phyloP scores from a whole-genome alignment of 2,329 filamentous ascomycete genomes.

The Arthrinium puccinioides region DNA sequence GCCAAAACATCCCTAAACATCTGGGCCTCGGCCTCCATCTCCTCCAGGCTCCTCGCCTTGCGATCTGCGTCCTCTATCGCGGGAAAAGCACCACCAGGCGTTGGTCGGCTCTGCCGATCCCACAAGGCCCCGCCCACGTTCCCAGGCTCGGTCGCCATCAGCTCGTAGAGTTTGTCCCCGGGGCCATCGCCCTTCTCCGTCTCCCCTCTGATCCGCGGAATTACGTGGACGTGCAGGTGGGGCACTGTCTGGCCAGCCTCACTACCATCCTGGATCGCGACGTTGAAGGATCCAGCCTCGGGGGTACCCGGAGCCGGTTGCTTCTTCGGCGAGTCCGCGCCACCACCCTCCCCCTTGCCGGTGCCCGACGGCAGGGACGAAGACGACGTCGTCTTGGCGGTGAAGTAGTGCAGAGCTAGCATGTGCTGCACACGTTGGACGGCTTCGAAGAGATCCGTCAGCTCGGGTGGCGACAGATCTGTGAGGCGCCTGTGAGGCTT shows the following conservation, averaged over 20 bases:
- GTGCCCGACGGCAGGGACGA: conserved; percentile 1
- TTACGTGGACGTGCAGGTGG: conserved; percentile 78
- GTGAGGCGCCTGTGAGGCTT: conserved; percentile 63
- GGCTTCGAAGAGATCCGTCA: conserved; percentile 76
- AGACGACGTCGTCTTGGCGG: conserved; percentile 1
- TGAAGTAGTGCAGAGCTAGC: conserved; percentile 53
- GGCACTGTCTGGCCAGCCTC: conserved; percentile 91
- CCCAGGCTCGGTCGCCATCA: conserved; percentile 77
- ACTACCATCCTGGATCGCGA: conserved; percentile 88
- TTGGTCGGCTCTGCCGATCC: conserved; percentile 40
- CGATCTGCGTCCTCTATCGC: conserved; percentile 65
- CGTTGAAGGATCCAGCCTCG: conserved; percentile 71
- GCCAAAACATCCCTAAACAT: conserved; percentile 49
- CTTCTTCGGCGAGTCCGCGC: conserved; percentile 30
- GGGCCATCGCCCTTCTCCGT: conserved; percentile 17
- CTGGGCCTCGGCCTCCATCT: conserved; percentile 75
- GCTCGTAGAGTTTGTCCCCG: conserved; percentile 57
- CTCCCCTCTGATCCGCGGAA: conserved; percentile 22
- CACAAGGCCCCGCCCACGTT: conserved; percentile 68
- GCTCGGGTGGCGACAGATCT: conserved; percentile 65
- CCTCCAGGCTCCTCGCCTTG: conserved; percentile 57
- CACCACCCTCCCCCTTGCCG: not conserved
- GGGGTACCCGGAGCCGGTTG: conserved; percentile 34
- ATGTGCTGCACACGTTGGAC: conserved; percentile 78
- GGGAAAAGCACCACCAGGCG: conserved; percentile 53